Evolutionary conservation across 306 rosid species (phyloP).

Genomic region (Prunus mongolica): DNA sequence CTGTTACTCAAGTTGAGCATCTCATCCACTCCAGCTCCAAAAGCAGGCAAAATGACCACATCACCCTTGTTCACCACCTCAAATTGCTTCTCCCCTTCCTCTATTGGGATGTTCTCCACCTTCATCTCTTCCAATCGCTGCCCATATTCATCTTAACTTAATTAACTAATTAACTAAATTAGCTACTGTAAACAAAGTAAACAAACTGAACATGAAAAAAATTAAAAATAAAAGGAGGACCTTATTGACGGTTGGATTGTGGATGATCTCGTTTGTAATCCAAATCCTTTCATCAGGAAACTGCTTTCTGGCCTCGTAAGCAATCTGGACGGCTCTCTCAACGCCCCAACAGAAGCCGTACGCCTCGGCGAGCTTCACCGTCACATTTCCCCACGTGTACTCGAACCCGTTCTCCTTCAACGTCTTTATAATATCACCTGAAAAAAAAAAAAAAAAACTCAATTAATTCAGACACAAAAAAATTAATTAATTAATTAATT

Average conservation of each 20-base stretch:
- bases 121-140: conserved; percentile 90
- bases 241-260: conserved; percentile 94
- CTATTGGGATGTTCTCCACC: conserved; percentile 64
- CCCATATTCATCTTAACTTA: neutral
- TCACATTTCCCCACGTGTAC: conserved; percentile 88
- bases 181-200: neutral
- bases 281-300: conserved; percentile 78
- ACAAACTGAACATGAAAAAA: neutral
- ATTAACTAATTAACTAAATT: neutral
- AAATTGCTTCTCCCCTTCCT: conserved; percentile 67
- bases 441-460: neutral
- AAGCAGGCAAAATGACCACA: conserved; percentile 96
- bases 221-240: conserved; percentile 19
- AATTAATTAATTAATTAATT: too few relatives aligned
- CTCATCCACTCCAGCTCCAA: conserved; percentile 97
- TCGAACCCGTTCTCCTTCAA: conserved; percentile 72
- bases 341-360: conserved; percentile 99
- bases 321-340: conserved; percentile 97
- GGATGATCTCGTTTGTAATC: conserved; percentile 95
- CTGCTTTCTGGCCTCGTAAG: conserved; percentile 95
- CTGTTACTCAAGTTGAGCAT: conserved; percentile 78
- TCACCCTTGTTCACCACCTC: conserved; percentile 76
- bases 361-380: conserved; percentile 88
- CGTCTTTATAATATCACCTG: conserved; percentile 84
- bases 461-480: neutral